Evolutionary conservation across 1,139 yeast species (phyloP), one percentile per base, ranked within the genome.

Genomic region (Blastobotrys aristatus): DNA sequence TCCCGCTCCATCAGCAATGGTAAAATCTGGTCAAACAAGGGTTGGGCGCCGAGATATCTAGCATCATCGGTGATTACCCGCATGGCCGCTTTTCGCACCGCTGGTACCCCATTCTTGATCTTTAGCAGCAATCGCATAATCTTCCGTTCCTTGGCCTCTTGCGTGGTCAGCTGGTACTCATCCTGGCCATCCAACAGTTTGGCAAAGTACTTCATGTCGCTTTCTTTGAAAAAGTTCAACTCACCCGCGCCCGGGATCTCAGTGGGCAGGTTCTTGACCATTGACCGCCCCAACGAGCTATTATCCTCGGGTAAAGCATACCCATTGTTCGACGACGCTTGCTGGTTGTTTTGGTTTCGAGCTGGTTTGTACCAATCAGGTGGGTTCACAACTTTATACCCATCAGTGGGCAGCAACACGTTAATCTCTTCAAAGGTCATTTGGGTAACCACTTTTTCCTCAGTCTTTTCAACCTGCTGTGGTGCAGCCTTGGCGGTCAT

Each of bases 81-180:
- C 65, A 88, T 66, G 0, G 96, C 83, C n/a, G 70, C 67, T 60
- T 86, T 89, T 44, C 97, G 72, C 8, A 74, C 71, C 0, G 72
- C 66, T 3, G 85, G 84, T 2, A 80, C 68, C 2, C 97, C 96
- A 63, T 90, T 89, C 58, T 89, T 89, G 43, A 89, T 74, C 55
- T 77, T 78, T 26, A 89, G 66, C 21, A 90, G 66, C 18, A 87
- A 67, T 46, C 75, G 75, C 79, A 85, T 71, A 17, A 86, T 79
- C 49, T 75, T 75, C 11, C 80, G 65, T 54, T 84, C 90, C 47
- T 75, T 75, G 43, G 71, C 66, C 53, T 84, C 90, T 5, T 76
- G 80, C 1, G 69, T 52, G 1, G 79, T 63, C 30, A 80, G 58
- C 1, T 69, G 65, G 0, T 64, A 54, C 21, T 53, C 57, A 21